Base-by-base conservation (phyloP, 805 yeast genomes). In the Nakazawaea wickerhamii region DNA sequence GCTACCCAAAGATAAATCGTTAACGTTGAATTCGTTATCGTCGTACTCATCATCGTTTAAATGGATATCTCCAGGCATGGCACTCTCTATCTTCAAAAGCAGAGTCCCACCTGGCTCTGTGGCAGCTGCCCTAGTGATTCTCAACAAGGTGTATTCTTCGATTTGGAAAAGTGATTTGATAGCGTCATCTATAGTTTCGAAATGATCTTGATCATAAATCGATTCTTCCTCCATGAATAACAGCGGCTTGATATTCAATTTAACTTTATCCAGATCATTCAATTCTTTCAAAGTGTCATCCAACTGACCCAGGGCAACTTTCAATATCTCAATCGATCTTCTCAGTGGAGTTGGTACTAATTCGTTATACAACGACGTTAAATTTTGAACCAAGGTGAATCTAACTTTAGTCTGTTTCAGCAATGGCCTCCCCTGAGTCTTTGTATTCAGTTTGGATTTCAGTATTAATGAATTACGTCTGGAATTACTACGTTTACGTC, bases 51-150 rank as follows among this genome's bases (percentile, higher is more conserved):
- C 81, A 52, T 76, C 81, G 43, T 74, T 66, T 38, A 76, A 54
- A 48, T 64, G 66, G 8, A 54, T 48, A 46, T 73, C 76, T 4
- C 81, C 81, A 0, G 80, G 78, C 48, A 61, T 65, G 0, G 79
- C 75, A 2, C 80, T 71, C 52, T 76, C 82, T 37, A 76, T 58
- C 49, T 76, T 76, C 35, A 76, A 57, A 3, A 75, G 60, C n/a
- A 68, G 63, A 4, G 78, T 68, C 3, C 79, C 79, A 10, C 75
- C 76, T 32, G 56, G 58, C 46, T 72, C 78, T 22, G 65, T 62
- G 2, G 79, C 72, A 2, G 80, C 75, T 1, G 79, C 75, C 45
- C 81, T 58, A 2, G 81, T 75, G 10, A 76, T 71, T 36, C 82
- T 60, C 7, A 76, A 60, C 20, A 75, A 50, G 1, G 79, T 62